Base-by-base conservation (phyloP, 2,329 filamentous ascomycete genomes). In the Stromatinia cepivora region DNA sequence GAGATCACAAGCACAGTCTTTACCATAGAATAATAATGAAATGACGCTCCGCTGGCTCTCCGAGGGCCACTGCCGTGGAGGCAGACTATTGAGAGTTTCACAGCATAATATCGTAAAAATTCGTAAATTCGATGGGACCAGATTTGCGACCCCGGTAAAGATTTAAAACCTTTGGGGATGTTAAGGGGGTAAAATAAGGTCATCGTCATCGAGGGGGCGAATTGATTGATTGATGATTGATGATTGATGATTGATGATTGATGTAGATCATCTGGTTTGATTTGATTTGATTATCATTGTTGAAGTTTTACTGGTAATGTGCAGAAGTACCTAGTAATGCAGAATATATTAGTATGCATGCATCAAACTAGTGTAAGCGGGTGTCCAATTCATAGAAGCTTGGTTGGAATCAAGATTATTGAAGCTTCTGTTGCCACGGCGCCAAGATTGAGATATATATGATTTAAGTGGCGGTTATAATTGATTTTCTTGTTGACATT, bases 341-440 rank as follows among this genome's bases (percentile, higher is more conserved):
- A 42, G 39, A 42, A 42, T 42, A 42, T 13, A 15, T 7, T n/a
- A 50, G 10, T 50, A 7, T 22, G 9, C 31, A 36, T 39, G 36
- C 39, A 42, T 42, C 39, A 34, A n/a, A 20, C 34, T 39, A 58
- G 39, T 25, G n/a, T 36, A 17, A 20, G 36, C 36, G 22, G 39
- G 39, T 58, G 25, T 58, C 2, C 25, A 13, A 20, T 59, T 45
- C 13, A 39, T 36, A 39, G 34, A 63, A 63, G 61, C 61, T 63
- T 62, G 31, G 9, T 63, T 25, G 20, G 1, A 50, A 62, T 62
- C 59, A 62, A 62, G 59, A 62, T 62, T 62, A 42, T 22, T 61
- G 39, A 53, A 53, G 39, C 57, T 45, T 61, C 39, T 13, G 8
- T 28, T 46, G 39, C 15, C 9, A 7, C n/a, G 17, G 25, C 57